Evolutionary conservation across 2,329 filamentous ascomycete genomes (phyloP).

Genomic region (Drechslerella dactyloides): DNA sequence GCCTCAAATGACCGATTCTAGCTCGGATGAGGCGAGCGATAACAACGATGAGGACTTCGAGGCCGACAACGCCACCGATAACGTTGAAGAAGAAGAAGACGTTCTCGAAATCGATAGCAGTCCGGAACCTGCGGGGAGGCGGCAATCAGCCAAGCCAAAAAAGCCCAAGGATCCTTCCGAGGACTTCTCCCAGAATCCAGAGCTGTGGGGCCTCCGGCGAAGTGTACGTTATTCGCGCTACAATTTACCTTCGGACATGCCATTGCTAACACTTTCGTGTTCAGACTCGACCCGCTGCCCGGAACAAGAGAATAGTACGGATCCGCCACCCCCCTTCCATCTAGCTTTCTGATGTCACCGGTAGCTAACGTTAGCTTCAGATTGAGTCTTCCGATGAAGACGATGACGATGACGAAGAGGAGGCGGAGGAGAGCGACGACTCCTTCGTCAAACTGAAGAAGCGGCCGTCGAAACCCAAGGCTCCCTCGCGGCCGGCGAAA

Average conservation of each 20-base stretch:
- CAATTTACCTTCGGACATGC: constrained; percentile 1
- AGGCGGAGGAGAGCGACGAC: constrained; percentile 27
- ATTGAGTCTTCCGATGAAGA: constrained; percentile 53
- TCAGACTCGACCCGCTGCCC: constrained; percentile 64
- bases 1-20: constrained; percentile 45
- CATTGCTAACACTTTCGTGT: constrained; percentile 19
- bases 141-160: constrained; percentile 32
- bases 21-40: constrained; percentile 61
- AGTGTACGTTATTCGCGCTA: constrained; percentile 69
- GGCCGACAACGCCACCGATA: constrained; percentile 65
- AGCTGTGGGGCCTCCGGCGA: constrained; percentile 89
- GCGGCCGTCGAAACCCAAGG: constrained; percentile 17
- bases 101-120: constrained; percentile 68
- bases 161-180: constrained; percentile 41
- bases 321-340: constrained; percentile 10
- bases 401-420: constrained; percentile 52
- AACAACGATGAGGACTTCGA: constrained; percentile 76
- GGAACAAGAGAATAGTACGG: constrained; percentile 56
- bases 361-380: constrained; percentile 34
- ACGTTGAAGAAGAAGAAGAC: constrained; percentile 75
- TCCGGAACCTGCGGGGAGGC: constrained; percentile 39
- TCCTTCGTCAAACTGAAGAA: constrained; percentile 44
- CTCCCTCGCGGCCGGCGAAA: constrained; percentile 23
- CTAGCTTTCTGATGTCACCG: constrained; percentile 21
- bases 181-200: constrained; percentile 69